Base-by-base conservation (phyloP, 306 rosid species). In the Acmispon strigosus region DNA sequence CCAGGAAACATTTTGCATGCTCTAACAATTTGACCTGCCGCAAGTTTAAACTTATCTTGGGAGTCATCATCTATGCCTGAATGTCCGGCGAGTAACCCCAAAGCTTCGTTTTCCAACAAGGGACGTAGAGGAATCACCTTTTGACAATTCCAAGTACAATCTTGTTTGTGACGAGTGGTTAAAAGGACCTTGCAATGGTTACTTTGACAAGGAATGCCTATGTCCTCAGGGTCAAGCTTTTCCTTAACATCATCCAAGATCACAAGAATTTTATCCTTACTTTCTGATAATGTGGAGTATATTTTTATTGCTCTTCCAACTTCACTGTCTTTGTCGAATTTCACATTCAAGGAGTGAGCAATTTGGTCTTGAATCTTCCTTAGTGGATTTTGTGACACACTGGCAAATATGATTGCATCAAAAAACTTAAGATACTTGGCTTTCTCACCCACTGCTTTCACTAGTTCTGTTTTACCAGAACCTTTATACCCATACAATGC, bases 391-490 rank as follows among this genome's bases (percentile, higher is more conserved):
- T 67, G 37, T 14, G 73, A 67, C 47, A 51, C 73, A 4, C 50
- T 50, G 45, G 71, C 57, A 67, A 67, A 52, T 20, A 18, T 5
- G 17, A 51, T 37, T 32, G 0, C 7, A 20, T 67, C 61, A 37
- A 67, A 34, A 37, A 52, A 8, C 3, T 19, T 52, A 5, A 36
- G 19, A 1, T 24, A 32, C 39, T 17, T 19, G 18, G 62, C 73
- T 53, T 52, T 19, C 11, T 68, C 20, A 36, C 62, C 62, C 11
- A 18, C 19, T 18, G 48, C 51, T 51, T 37, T 51, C 29, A 37
- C 73, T 24, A 68, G 12, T 6, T 7, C 53, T 37, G 73, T 68
- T 39, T 68, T 68, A 6, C 73, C 73, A 12, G 73, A 36, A 2
- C 73, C 73, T 1, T 50, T 45, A 39, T 12, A 19, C 19, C 73